Evolutionary conservation across 2,329 filamentous ascomycete genomes (phyloP).

Genomic region (Rosellinia necatrix): DNA sequence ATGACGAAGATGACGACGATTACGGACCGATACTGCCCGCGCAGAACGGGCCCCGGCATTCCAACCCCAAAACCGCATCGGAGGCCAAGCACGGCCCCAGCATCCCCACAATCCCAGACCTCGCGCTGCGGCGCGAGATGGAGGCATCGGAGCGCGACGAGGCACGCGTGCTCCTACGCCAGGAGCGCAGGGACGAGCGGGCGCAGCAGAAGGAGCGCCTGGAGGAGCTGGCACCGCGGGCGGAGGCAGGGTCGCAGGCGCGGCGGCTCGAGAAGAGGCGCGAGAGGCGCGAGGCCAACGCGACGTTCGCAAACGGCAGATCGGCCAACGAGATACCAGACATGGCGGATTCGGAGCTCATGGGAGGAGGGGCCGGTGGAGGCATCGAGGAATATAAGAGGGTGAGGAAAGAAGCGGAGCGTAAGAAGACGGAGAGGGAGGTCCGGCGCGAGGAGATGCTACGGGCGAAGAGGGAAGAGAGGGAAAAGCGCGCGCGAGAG

Average conservation of each 20-base stretch:
- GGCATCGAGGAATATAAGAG: constrained; percentile 70
- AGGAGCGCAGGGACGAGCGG: constrained; percentile 67
- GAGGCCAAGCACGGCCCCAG: constrained; percentile 53
- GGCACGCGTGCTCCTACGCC: constrained; percentile 57
- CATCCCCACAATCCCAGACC: constrained; percentile 75
- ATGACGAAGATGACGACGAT: constrained; percentile 60
- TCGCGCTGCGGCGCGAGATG: constrained; percentile 63
- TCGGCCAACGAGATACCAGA: constrained; percentile 58
- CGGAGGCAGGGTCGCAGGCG: constrained; percentile 81
- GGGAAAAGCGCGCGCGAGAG: constrained; percentile 74
- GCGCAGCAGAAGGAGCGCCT: constrained; percentile 70
- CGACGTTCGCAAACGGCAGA: constrained; percentile 71
- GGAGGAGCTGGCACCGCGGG: constrained; percentile 81
- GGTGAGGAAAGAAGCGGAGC: constrained; percentile 73
- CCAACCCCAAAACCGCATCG: constrained; percentile 27
- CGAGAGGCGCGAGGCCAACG: constrained; percentile 73
- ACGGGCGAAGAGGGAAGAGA: constrained; percentile 74
- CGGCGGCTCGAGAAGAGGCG: constrained; percentile 84
- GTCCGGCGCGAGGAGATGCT: constrained; percentile 79
- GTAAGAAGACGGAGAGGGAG: constrained; percentile 80
- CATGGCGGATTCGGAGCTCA: constrained; percentile 73
- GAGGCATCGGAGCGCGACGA: constrained; percentile 54
- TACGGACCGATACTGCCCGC: constrained; percentile 53
- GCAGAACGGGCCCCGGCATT: constrained; percentile 14
- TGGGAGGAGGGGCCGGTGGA: constrained; percentile 66